Evolutionary conservation across 2,329 filamentous ascomycete genomes (phyloP), one percentile per base, ranked within the genome.

Genomic region (Penicillium brevicompactum): DNA sequence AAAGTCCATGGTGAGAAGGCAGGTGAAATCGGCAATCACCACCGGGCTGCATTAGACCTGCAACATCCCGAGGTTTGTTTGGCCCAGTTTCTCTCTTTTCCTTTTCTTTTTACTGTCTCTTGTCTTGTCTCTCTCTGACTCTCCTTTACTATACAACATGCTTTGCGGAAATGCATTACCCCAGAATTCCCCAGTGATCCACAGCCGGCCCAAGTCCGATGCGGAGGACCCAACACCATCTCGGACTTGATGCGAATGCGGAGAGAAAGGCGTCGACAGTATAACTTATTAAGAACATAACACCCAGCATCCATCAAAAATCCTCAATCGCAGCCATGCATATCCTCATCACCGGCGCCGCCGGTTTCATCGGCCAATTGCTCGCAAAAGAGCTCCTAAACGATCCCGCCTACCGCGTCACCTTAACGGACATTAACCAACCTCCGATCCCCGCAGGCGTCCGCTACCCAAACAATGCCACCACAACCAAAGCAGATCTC

Each of bases 301-400:
- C 5, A 34, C 7, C 10, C 13, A 11, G 31, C 31, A 10, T 11
- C 10, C 31, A 11, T 14, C 5, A 34, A 11, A 34, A 7, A 11
- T 2, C 31, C 55, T 38, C 37, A 16, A 32, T n/a, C 24, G 16
- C 45, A 63, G 49, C 34, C 31, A 78, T 77, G 75, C 72, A 78
- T 55, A 78, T 88, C 40, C 80, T 87, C 67, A 85, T 88, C 63
- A 88, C 85, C 9, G 85, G 86, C 5, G 85, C 80, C 7, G 82
- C 82, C 43, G 86, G 86, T 56, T 87, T 88, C 68, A 82, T 88
- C 54, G 85, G 85, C 65, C 85, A 87, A 68, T 78, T 83, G 43
- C 78, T 88, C 22, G 80, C 84, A 2, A 76, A 77, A 48, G 79
- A 83, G 34, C 78, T 88, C 3, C 73, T 87, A 31, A 74, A 79